Evolutionary conservation across 768 basidiomycete genomes (phyloP), one percentile per base, ranked within the genome.

Genomic region (Strobilomyces dryophilus): DNA sequence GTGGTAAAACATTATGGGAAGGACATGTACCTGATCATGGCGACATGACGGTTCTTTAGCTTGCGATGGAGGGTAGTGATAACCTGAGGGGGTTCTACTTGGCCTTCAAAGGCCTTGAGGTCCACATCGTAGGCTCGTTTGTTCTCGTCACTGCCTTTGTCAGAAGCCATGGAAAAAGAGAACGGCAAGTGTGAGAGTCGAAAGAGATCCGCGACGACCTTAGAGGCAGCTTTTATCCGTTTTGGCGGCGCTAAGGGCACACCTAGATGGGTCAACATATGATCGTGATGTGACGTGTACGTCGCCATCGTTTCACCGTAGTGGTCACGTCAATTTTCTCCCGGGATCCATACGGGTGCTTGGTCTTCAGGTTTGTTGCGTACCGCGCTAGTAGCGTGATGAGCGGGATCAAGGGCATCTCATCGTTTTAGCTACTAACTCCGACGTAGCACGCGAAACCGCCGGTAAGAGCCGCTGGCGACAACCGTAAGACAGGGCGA

Each of bases 11-110:
- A 3, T 11, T 34, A 5, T 5, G 3, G 17, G 18, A 37, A 8
- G 14, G n/a, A 20, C 4, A 18, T 32, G 14, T 32, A 65, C 69
- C 67, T 67, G n/a, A 71, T 73, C 70, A 71, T 71, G 45, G 71
- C 67, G 4, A 71, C 60, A 57, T 71, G 70, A 8, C 70, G 63
- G 41, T 66, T 68, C 56, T 71, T 67, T 2, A 71, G 59, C 46
- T 69, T 56, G 12, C 70, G 70, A 9, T 58, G 52, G 18, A 67
- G 66, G 11, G 31, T 2, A 1, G 50, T 56, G 14, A 64, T 54
- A 12, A 9, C 36, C 12, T 18, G 10, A 3, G 52, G 35, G 4
- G 27, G 0, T 0, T 34, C 7, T 6, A 24, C 18, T 39, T 61
- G 58, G 11, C 26, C 56, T 43, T 66, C 63, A 39, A 56, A 1